phyloP scores from a whole-genome alignment of 2,329 filamentous ascomycete genomes.

The Nigrospora oryzae region DNA sequence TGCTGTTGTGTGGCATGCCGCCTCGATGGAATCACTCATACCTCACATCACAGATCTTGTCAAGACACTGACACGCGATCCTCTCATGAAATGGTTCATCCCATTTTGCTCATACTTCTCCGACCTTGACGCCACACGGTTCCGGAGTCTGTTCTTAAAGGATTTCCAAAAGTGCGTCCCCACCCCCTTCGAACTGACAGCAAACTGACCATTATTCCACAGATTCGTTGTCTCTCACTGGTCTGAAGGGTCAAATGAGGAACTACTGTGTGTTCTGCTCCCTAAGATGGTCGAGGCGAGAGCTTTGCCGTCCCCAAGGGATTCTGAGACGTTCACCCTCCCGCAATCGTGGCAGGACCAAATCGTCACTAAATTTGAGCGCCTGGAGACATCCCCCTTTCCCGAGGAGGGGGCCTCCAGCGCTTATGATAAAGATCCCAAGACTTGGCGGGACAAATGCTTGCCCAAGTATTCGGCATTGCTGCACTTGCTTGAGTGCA shows the following conservation, averaged over 20 bases:
- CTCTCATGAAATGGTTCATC: constrained; percentile 66
- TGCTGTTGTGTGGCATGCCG: constrained; percentile 63
- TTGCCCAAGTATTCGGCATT: constrained; percentile 61
- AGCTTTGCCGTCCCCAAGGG: constrained; percentile 43
- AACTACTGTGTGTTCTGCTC: constrained; percentile 60
- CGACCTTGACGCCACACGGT: constrained; percentile 63
- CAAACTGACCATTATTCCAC: background rate
- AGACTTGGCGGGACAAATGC: constrained; percentile 54
- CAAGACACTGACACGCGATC: constrained; percentile 55
- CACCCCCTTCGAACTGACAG: background rate
- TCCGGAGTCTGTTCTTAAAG: constrained; percentile 68
- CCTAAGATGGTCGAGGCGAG: constrained; percentile 52
- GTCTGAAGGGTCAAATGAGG: constrained; percentile 56
- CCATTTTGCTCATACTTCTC: constrained; percentile 78
- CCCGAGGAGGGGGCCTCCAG: constrained; percentile 47
- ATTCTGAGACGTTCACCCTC: constrained; percentile 45
- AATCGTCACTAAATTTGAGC: constrained; percentile 62
- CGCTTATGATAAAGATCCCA: constrained; percentile 49
- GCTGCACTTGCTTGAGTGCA: constrained; percentile 52
- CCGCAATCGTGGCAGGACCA: constrained; percentile 66
- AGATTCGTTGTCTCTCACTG: constrained; percentile 72
- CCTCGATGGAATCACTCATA: constrained; percentile 72
- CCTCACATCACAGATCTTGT: constrained; percentile 59
- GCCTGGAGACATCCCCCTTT: constrained; percentile 54
- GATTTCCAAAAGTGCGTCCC: constrained; percentile 67